phyloP scores from a whole-genome alignment of 2,329 filamentous ascomycete genomes.

The Eutypella sp. region DNA sequence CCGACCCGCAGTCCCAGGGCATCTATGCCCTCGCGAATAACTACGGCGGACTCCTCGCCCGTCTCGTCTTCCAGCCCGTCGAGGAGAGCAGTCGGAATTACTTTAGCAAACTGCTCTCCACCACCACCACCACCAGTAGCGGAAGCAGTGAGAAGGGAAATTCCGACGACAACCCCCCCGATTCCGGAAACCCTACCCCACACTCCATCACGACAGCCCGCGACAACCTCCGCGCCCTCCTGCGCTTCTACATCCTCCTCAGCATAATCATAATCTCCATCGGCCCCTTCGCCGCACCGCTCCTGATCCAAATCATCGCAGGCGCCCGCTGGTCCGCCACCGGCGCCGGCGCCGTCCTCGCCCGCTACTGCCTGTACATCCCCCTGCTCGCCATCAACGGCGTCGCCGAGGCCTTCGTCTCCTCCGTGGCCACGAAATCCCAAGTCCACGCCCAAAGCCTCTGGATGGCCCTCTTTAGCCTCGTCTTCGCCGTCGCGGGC shows the following conservation, averaged over 20 bases:
- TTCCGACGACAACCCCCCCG: conserved; percentile 2
- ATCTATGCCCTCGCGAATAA: conserved; percentile 92
- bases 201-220: conserved; percentile 36
- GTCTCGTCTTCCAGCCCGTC: conserved; percentile 88
- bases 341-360: conserved; percentile 68
- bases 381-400: conserved; percentile 90
- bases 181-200: too few species aligned
- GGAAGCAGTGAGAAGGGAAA: conserved; percentile 6
- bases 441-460: conserved; percentile 73
- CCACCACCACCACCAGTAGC: conserved; percentile 15
- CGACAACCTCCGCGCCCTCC: conserved; percentile 55
- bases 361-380: conserved; percentile 86
- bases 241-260: conserved; percentile 70
- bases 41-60: conserved; percentile 83
- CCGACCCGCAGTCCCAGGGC: conserved; percentile 76
- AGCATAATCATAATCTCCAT: conserved; percentile 63
- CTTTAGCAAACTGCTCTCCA: conserved; percentile 72
- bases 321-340: conserved; percentile 71
- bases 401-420: conserved; percentile 86
- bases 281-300: conserved; percentile 70
- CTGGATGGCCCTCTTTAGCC: conserved; percentile 81
- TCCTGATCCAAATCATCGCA: conserved; percentile 69
- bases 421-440: conserved; percentile 71
- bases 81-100: conserved; percentile 90
- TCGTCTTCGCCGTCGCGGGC: conserved; percentile 68